Evolutionary conservation across 192 early-diverging fungal species (phyloP).

Genomic region (Phlyctochytrium planicorne): DNA sequence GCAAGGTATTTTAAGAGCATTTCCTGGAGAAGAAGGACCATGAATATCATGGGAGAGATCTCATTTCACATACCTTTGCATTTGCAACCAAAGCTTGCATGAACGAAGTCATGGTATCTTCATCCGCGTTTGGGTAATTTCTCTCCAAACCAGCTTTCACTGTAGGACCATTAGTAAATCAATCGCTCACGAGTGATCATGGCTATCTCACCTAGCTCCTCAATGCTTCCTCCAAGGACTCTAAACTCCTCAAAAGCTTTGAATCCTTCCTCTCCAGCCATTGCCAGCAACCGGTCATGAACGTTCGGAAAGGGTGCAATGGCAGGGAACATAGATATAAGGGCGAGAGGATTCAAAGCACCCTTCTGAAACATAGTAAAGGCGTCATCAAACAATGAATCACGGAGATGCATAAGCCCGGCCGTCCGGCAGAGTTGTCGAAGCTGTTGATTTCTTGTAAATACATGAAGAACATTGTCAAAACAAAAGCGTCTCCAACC

Average conservation of each 20-base stretch:
- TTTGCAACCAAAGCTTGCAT: conserved; percentile 51
- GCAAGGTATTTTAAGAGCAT: conserved; percentile 55
- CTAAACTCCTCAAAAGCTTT: neutral
- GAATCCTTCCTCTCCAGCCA: too few species aligned
- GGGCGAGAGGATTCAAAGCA: conserved; percentile 56
- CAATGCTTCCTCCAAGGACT: conserved; percentile 15
- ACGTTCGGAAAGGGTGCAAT: too few species aligned
- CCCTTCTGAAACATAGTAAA: conserved; percentile 61
- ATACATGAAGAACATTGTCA: neutral
- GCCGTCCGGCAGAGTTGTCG: conserved; percentile 55
- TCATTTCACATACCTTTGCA: conserved; percentile 50
- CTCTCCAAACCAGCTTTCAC: conserved; percentile 24
- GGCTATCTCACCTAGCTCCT: neutral
- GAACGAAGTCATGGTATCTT: conserved; percentile 38
- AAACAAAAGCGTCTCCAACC: neutral
- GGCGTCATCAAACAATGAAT: conserved; percentile 69
- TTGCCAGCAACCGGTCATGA: too few species aligned
- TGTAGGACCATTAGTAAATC: conserved; percentile 1
- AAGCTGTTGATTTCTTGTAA: too few species aligned
- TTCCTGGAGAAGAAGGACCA: conserved; percentile 27
- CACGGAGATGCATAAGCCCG: conserved; percentile 59
- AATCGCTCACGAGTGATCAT: neutral
- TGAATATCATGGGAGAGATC: too few species aligned
- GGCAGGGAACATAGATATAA: conserved; percentile 39
- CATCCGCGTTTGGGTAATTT: conserved; percentile 47